These are phyloP conservation scores for Fusarium euwallaceae DNA, from an alignment of 2,329 filamentous ascomycete species.

Conservation along the genomic window DNA sequence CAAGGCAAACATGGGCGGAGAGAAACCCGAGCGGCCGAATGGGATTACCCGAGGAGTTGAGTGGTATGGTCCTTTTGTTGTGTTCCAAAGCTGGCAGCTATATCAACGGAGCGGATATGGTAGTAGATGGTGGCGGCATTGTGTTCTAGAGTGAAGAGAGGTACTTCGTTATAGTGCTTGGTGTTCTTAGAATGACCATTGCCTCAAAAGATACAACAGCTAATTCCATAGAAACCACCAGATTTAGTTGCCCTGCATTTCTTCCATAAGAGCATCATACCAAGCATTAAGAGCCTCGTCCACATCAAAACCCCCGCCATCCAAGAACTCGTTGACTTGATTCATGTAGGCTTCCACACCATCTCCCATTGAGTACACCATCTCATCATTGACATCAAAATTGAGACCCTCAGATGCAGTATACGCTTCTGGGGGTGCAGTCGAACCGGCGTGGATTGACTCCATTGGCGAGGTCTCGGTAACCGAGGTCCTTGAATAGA, in stretches of 20 bases:
- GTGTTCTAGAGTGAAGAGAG: slow-evolving; percentile 2
- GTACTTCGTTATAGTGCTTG: not conserved
- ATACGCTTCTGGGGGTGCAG: not conserved
- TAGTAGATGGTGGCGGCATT: slow-evolving; percentile 68
- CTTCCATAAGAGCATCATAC: slow-evolving; percentile 1
- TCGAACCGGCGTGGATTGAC: not conserved
- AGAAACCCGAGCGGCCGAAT: slow-evolving; percentile 74
- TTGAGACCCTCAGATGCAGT: not conserved
- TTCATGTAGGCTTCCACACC: slow-evolving; percentile 22
- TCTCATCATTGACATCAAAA: slow-evolving; percentile 1
- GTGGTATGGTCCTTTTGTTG: slow-evolving; percentile 70
- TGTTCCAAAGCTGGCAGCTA: slow-evolving; percentile 72
- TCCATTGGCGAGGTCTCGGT: not conserved
- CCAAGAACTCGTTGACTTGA: slow-evolving; percentile 21
- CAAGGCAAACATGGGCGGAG: slow-evolving; percentile 66
- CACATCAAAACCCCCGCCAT: slow-evolving; percentile 21
- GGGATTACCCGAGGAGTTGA: slow-evolving; percentile 72
- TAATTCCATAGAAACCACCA: no score
- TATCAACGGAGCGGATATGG: slow-evolving; percentile 74
- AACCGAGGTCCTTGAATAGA: not conserved
- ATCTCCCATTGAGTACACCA: slow-evolving; percentile 7
- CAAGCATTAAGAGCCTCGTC: not conserved
- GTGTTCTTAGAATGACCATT: not conserved
- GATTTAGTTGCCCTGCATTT: not conserved
- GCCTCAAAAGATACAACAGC: not conserved